Evolutionary conservation across 768 basidiomycete species (phyloP).

Genomic region (Podaxis sp.): DNA sequence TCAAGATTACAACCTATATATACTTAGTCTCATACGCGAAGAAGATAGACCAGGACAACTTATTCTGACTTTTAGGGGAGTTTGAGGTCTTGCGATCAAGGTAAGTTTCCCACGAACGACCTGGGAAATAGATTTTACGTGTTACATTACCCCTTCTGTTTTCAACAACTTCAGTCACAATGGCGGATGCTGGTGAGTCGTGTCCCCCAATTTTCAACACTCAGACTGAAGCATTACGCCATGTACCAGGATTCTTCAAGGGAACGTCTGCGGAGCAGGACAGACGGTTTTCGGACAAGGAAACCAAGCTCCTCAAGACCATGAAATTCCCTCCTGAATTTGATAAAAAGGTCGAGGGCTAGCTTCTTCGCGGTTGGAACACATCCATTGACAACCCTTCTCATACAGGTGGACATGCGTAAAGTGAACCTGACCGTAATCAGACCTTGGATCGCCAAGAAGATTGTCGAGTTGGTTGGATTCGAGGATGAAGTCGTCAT

Average conservation of each 20-base stretch:
- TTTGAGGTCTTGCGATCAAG: no score
- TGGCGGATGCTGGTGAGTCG: conserved; percentile 16
- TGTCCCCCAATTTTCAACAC: neutral
- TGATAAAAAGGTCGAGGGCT: conserved; percentile 67
- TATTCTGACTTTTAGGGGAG: no score
- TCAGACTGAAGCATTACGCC: neutral
- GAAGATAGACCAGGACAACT: no score
- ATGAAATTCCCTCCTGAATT: conserved; percentile 92
- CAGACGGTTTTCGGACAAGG: conserved; percentile 93
- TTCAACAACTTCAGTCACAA: conserved; percentile 4
- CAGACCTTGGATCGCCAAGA: conserved; percentile 93
- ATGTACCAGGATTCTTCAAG: conserved; percentile 72
- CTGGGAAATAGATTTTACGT: neutral
- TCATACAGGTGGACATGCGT: conserved; percentile 78
- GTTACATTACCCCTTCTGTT: neutral
- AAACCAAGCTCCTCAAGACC: conserved; percentile 78
- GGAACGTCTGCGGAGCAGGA: conserved; percentile 90
- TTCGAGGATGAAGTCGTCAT: conserved; percentile 97
- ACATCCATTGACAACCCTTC: neutral
- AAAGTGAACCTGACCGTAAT: conserved; percentile 94
- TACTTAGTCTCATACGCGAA: no score
- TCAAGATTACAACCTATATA: no score
- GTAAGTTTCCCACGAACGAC: conserved; percentile 3
- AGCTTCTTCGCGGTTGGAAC: neutral
- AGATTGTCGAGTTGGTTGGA: conserved; percentile 84